phyloP scores from a whole-genome alignment of 345 rosid species.

The Linum tenue region DNA sequence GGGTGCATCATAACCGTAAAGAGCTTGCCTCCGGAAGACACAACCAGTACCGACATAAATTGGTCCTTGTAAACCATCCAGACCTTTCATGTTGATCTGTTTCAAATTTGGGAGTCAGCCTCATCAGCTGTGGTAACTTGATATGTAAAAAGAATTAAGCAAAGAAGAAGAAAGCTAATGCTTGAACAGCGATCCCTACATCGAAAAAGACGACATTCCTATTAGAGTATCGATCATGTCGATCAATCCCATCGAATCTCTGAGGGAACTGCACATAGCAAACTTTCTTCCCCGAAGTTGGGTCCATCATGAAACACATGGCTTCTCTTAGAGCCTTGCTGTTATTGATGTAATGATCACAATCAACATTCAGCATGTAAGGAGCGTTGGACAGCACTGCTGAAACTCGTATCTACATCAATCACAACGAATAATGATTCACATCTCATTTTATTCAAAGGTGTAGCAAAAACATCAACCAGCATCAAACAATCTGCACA shows the following conservation, averaged over 20 bases:
- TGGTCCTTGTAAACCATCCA: constrained; percentile 98
- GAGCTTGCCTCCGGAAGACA: constrained; percentile 81
- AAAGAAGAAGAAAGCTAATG: neutral
- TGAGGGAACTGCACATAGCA: constrained; percentile 20
- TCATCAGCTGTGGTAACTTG: neutral
- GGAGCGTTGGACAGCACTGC: constrained; percentile 95
- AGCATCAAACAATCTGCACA: neutral
- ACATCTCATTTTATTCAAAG: neutral
- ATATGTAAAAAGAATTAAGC: neutral
- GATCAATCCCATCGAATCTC: constrained; percentile 28
- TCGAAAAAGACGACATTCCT: constrained; percentile 91
- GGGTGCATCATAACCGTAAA: constrained; percentile 90
- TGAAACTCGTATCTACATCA: constrained; percentile 69
- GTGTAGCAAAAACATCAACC: neutral
- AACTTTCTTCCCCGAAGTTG: constrained; percentile 74
- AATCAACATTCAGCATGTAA: constrained; percentile 28
- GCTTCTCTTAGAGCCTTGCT: no score
- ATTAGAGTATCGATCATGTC: constrained; percentile 91
- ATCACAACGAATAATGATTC: neutral
- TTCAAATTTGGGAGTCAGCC: constrained; percentile 10
- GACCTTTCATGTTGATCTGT: constrained; percentile 98
- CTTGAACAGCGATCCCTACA: constrained; percentile 38
- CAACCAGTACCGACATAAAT: constrained; percentile 35
- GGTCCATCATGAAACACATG: constrained; percentile 57
- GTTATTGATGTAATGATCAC: no score